Evolutionary conservation across 805 yeast species (phyloP).

Genomic region (Lipomyces japonicus): DNA sequence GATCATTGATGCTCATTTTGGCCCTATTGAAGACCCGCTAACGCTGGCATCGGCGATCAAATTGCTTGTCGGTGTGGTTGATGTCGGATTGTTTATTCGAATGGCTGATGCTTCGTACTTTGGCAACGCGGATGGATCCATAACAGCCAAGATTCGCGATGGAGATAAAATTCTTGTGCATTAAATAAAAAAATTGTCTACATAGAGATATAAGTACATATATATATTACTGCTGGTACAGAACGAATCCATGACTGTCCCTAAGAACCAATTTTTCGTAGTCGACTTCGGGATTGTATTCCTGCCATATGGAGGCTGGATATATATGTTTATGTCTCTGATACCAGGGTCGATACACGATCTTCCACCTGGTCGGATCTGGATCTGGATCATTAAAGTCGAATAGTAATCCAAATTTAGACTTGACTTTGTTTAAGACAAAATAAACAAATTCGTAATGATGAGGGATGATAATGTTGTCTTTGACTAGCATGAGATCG

Average conservation of each 20-base stretch:
- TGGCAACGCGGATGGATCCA: constrained; percentile 77
- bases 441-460: constrained; percentile 35
- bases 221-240: constrained; percentile 16
- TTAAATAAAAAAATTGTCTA: not conserved
- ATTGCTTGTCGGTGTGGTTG: constrained; percentile 86
- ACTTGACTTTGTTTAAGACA: constrained; percentile 26
- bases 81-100: constrained; percentile 79
- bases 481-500: constrained; percentile 34
- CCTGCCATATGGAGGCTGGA: constrained; percentile 35
- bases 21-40: constrained; percentile 50
- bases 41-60: constrained; percentile 64
- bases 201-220: not conserved
- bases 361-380: constrained; percentile 24
- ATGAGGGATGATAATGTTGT: constrained; percentile 36
- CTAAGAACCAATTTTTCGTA: constrained; percentile 29
- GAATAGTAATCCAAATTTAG: constrained; percentile 31
- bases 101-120: constrained; percentile 80
- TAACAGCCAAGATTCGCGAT: constrained; percentile 30
- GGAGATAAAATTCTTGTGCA: not conserved
- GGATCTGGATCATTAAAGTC: constrained; percentile 28
- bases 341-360: constrained; percentile 35
- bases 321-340: constrained; percentile 35
- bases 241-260: constrained; percentile 30
- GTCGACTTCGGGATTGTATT: constrained; percentile 34
- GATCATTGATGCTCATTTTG: constrained; percentile 89